Evolutionary conservation across 345 rosid genomes (phyloP), one percentile per base, ranked within the genome.

Genomic region (Aethionema arabicum): DNA sequence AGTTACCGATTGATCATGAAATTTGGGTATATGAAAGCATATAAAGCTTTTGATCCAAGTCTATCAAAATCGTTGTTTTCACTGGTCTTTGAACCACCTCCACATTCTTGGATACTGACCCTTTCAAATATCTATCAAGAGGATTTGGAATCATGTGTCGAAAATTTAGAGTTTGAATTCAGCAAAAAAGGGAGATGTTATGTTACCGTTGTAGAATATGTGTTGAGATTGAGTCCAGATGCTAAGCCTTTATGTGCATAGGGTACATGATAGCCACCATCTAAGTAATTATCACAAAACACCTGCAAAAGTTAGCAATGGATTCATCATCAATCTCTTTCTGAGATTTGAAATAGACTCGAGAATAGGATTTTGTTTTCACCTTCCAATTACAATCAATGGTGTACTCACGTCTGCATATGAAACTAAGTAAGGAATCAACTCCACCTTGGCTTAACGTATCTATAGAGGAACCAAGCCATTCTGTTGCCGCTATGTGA

Each of bases 181-280:
- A 15, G 6, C 43, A 2, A 46, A 69, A 69, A 40, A 73, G 39
- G 46, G 56, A 54, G 77, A 56, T 21, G 27, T 21, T 21, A 21
- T 21, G 27, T 21, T 82, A 92, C 98, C 46, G 73, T 67, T 59
- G 95, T 86, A 54, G 87, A 77, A 74, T 89, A 92, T 16, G 96
- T 86, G 59, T 82, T 85, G 11, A 92, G 87, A 45, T 81, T 47
- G 21, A 92, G 92, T 33, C 90, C 88, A 39, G 95, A 86, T 8
- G 89, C 89, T 48, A 88, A 79, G 65, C 80, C 87, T 79, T 85
- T 83, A 73, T 89, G 98, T 10, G 96, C 96, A 71, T 85, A 88
- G 33, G 95, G 98, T 42, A 92, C 98, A 74, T 92, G 96, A 76
- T 92, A 92, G 14, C 96, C 98, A 61, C 96, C 98, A 71, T 92